phyloP scores from a whole-genome alignment of 495 filamentous ascomycete genomes.

The Hypoxylon intermedium region DNA sequence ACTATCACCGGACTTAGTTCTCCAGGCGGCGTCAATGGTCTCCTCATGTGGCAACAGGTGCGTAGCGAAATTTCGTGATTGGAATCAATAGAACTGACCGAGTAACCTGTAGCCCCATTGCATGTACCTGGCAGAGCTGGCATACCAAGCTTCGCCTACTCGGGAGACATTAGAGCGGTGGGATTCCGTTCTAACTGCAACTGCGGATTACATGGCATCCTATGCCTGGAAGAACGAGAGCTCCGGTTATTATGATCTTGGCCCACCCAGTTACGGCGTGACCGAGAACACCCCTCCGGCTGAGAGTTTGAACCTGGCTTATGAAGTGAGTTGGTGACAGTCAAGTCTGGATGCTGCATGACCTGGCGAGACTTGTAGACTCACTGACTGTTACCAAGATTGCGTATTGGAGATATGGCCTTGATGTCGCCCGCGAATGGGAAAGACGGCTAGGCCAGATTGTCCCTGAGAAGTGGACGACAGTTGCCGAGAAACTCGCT shows the following conservation, averaged over 20 bases:
- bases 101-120: constrained; percentile 40
- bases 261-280: constrained; percentile 52
- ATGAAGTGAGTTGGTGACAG: constrained; percentile 24
- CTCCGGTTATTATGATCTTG: constrained; percentile 49
- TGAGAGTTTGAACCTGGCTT: constrained; percentile 47
- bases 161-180: constrained; percentile 46
- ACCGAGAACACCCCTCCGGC: constrained; percentile 51
- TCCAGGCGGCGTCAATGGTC: constrained; percentile 52
- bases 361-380: no score
- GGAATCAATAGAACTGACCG: not conserved
- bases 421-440: constrained; percentile 43
- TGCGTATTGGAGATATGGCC: constrained; percentile 58
- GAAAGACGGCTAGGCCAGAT: constrained; percentile 42
- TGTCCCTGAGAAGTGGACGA: constrained; percentile 45
- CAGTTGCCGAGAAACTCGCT: constrained; percentile 46
- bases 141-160: constrained; percentile 45
- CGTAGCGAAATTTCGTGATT: not conserved
- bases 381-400: constrained; percentile 35
- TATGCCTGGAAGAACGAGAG: constrained; percentile 52
- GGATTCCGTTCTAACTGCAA: constrained; percentile 45
- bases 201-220: constrained; percentile 52
- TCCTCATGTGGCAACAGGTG: constrained; percentile 54
- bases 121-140: constrained; percentile 51
- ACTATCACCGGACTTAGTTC: constrained; percentile 50
- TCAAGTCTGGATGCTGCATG: not conserved